Percentiles rank a stretch among this genome's conserved stretches.
These are phyloP conservation scores for Exserohilum turcica DNA, from an alignment of 2,329 filamentous ascomycete genomes.

Conservation along the genomic window DNA sequence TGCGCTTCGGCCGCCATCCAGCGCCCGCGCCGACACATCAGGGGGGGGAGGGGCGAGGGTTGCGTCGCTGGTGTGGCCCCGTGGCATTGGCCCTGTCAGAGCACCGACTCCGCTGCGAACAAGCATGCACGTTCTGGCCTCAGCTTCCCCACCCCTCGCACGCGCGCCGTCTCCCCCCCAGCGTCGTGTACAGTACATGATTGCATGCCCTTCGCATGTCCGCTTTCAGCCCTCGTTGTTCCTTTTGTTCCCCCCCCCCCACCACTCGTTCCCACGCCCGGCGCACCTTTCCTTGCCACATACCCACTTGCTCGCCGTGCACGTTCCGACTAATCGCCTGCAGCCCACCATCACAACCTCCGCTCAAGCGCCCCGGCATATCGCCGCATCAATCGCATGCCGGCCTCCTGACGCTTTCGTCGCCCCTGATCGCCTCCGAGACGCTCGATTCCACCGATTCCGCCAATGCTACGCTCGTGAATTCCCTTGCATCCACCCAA, in stretches of 20 bases:
- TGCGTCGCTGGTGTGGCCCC: slow-evolving; percentile 4
- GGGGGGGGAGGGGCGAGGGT: no score
- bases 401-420: slow-evolving; percentile 56
- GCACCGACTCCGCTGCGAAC: slow-evolving; percentile 28
- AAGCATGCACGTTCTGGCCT: slow-evolving; percentile 22
- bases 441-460: slow-evolving; percentile 43
- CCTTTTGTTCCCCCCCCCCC: slow-evolving; percentile 16
- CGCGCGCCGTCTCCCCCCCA: not conserved
- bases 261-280: slow-evolving; percentile 10
- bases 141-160: slow-evolving; percentile 28
- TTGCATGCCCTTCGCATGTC: slow-evolving; percentile 17
- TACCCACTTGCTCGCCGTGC: slow-evolving; percentile 19
- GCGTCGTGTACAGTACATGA: slow-evolving; percentile 10
- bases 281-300: slow-evolving; percentile 21
- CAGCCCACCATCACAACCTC: slow-evolving; percentile 41
- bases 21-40: not conserved
- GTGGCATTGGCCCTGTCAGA: slow-evolving; percentile 21
- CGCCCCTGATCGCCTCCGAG: slow-evolving; percentile 52
- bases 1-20: not conserved
- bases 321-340: slow-evolving; percentile 31
- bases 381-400: slow-evolving; percentile 56
- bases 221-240: slow-evolving; percentile 14
- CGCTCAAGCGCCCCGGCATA: slow-evolving; percentile 46
- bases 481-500: slow-evolving; percentile 37
- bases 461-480: slow-evolving; percentile 35